These are phyloP conservation scores for Bolboschoenus planiculmis DNA, from an alignment of 176 grass and related monocot genomes.

Conservation along the genomic window DNA sequence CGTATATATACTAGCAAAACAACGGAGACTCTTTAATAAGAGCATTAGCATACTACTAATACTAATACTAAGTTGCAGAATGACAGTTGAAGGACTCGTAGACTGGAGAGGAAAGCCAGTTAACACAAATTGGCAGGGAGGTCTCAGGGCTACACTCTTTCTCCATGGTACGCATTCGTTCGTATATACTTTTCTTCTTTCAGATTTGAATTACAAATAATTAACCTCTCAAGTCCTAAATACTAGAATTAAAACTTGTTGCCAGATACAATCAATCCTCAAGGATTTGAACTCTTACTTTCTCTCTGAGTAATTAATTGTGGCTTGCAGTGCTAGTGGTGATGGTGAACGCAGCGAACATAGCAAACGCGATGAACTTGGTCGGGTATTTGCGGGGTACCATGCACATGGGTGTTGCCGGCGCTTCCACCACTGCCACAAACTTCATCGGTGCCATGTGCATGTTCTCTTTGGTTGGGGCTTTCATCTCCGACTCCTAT, in stretches of 20 bases:
- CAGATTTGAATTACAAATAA: no score
- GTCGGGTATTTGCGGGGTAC: conserved; percentile 49
- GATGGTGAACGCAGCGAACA: conserved; percentile 29
- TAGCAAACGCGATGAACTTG: conserved; percentile 45
- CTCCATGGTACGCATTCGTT: conserved; percentile 40
- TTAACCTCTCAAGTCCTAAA: no score
- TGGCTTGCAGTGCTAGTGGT: conserved; percentile 33
- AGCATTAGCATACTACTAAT: background rate
- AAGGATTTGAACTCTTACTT: no score
- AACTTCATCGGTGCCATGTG: conserved; percentile 37
- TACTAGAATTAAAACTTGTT: no score
- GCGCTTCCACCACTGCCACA: conserved; percentile 31
- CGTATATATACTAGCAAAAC: background rate
- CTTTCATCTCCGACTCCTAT: conserved; percentile 69
- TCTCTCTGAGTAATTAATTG: background rate
- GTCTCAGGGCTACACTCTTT: conserved; percentile 48
- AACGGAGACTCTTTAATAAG: background rate
- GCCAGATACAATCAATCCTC: no score
- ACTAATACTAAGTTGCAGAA: conserved; percentile 2
- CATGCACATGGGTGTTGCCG: conserved; percentile 48
- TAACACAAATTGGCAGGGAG: conserved; percentile 41
- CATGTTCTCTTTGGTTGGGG: conserved; percentile 48
- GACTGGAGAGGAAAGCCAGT: conserved; percentile 52
- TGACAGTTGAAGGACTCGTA: conserved; percentile 36
- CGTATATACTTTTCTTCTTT: no score